Conservation (phyloP, 1,139 yeast genomes). For the Blastobotrys petasosporus region DNA sequence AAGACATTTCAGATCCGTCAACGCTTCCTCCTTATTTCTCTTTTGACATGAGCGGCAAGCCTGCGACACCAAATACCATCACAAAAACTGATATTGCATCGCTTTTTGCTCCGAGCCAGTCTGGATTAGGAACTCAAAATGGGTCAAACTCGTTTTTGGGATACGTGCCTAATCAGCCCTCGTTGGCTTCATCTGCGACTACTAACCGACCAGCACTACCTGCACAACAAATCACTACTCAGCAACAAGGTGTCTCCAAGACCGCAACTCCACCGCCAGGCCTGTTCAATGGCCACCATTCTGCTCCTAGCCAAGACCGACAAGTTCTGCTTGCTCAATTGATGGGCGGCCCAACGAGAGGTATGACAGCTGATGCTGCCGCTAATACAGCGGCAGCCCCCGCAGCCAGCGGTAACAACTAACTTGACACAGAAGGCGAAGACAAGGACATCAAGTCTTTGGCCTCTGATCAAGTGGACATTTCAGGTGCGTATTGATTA, state of each 20-base stretch:
- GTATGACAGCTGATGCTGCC: slow-evolving; percentile 15
- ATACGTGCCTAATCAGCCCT: slow-evolving; percentile 9
- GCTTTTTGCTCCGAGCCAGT: slow-evolving; percentile 17
- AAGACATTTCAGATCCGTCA: slow-evolving; percentile 27
- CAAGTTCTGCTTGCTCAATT: slow-evolving; percentile 36
- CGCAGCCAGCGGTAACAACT: too few relatives aligned
- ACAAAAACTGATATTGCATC: slow-evolving; percentile 3
- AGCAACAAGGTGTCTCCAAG: neutral
- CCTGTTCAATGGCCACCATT: slow-evolving; percentile 20
- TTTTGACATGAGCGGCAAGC: slow-evolving; percentile 22
- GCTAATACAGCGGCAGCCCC: too few relatives aligned
- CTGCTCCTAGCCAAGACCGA: slow-evolving; percentile 27
- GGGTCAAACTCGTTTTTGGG: slow-evolving; percentile 8
- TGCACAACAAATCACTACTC: slow-evolving; percentile 3
- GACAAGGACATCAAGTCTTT: too few relatives aligned
- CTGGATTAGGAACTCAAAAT: slow-evolving; percentile 8
- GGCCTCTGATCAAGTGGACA: too few relatives aligned
- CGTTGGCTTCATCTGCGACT: slow-evolving; percentile 8
- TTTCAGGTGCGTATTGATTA: too few relatives aligned
- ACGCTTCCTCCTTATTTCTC: slow-evolving; percentile 42
- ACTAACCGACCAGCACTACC: neutral
- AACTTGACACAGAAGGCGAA: too few relatives aligned
- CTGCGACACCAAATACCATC: neutral
- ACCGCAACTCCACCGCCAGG: slow-evolving; percentile 31
- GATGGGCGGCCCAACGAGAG: slow-evolving; percentile 30